Evolutionary conservation across 2,329 filamentous ascomycete species (phyloP), one percentile per base, ranked within the genome.

Genomic region (Xenoacremonium recifei): DNA sequence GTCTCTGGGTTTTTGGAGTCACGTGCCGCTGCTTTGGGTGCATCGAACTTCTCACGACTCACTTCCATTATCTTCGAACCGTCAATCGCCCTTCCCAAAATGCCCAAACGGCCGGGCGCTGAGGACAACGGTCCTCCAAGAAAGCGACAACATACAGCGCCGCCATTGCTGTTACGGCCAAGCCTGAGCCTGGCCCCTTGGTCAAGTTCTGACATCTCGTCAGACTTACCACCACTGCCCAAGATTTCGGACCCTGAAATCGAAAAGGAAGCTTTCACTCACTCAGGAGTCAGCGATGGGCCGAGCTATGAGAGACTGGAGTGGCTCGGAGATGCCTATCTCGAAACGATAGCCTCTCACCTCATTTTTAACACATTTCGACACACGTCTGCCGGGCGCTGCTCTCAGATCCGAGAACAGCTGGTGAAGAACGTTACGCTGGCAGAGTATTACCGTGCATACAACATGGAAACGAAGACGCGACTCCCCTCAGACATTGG

Each of bases 321-420:
- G 65, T 90, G 92, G 69, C 74, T 96, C 6, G 92, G 92, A 6
- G 92, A 97, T 61, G 85, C 88, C 16, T 92, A 92, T 55, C 72
- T 95, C 38, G 87, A 95, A 58, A 68, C 90, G 38, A 81, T 90
- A 35, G 80, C 90, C 5, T 84, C 87, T 0, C 77, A 81, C 15
- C 74, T 95, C 38, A 86, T 97, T 45, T 88, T 82, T 64, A 71
- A 82, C 44, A 87, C 80, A 7, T 93, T 91, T 57, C 74, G 76
- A 1, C 67, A 75, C 11, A 70, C 89, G 9, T 61, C 79, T 1
- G 75, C 85, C 0, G 90, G 90, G 3, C 77, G 82, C 45, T 81
- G 83, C 55, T 84, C 85, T 9, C 86, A 90, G 50, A 69, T 93
- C 15, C 83, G 92, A 37, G 90, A 96, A 63, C 66, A 78, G 6